Evolutionary conservation across 2,329 filamentous ascomycete species (phyloP).

Genomic region (Dactylella cylindrospora): DNA sequence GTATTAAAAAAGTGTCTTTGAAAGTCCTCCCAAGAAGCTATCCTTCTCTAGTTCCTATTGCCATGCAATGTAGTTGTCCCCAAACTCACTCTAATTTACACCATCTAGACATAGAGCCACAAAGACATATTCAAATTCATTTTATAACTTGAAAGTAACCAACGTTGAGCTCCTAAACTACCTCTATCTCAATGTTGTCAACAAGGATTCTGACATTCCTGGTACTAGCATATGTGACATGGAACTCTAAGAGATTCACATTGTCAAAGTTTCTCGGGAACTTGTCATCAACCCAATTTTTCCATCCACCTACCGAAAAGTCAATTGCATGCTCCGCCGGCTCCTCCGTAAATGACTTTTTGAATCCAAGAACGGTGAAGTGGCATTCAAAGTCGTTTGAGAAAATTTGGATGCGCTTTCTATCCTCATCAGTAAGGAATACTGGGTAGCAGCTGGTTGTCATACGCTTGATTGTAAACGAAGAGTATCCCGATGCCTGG

Average conservation of each 20-base stretch:
- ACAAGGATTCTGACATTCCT: constrained; percentile 21
- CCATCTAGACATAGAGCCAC: no score
- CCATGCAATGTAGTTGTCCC: no score
- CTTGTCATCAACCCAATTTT: constrained; percentile 1
- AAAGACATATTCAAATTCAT: no score
- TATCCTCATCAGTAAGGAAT: background rate
- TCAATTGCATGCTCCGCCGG: constrained; percentile 23
- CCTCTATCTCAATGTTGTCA: constrained; percentile 14
- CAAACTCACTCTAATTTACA: no score
- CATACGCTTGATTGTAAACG: constrained; percentile 4
- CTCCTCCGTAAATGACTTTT: constrained; percentile 1
- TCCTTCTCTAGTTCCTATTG: no score
- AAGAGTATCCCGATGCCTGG: background rate
- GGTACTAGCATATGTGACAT: constrained; percentile 21
- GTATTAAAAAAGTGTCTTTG: no score
- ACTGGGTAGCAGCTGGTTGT: constrained; percentile 12
- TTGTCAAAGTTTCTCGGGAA: constrained; percentile 26
- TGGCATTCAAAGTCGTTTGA: constrained; percentile 17
- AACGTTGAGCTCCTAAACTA: background rate
- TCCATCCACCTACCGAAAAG: background rate
- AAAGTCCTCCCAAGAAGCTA: no score
- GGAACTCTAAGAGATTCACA: constrained; percentile 26
- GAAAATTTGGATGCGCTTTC: background rate
- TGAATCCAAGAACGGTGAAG: constrained; percentile 25
- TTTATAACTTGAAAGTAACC: no score